A percentile compares a stretch with the other conserved stretches of the same genome.
These are phyloP conservation scores for Prunus mongolica DNA, from an alignment of 306 rosid species.

Conservation along the genomic window DNA sequence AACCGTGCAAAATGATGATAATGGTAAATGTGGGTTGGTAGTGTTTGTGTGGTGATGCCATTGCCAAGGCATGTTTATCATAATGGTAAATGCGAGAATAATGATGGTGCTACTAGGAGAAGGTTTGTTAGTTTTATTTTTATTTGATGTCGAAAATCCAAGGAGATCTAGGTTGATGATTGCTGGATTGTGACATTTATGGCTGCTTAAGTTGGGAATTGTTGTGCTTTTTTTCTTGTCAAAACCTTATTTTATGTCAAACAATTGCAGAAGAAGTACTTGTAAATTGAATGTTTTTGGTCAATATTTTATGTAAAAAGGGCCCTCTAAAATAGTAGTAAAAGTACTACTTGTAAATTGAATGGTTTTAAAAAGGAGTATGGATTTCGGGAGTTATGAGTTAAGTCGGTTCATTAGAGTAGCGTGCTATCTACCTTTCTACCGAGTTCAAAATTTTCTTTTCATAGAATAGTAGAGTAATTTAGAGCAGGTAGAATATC, in stretches of 20 bases:
- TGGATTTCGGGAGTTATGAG: too few species aligned
- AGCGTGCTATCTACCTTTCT: too few species aligned
- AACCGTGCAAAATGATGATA: background rate
- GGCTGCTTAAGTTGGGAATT: background rate
- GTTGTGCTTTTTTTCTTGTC: too few species aligned
- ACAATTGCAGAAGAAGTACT: background rate
- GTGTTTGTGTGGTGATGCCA: slow-evolving; percentile 6
- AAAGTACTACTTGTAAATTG: too few species aligned
- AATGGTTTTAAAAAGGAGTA: too few species aligned
- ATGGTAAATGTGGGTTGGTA: slow-evolving; percentile 6
- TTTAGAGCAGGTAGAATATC: too few species aligned
- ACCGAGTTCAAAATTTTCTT: too few species aligned
- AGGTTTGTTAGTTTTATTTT: background rate
- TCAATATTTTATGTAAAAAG: too few species aligned
- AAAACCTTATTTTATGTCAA: too few species aligned
- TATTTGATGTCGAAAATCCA: background rate
- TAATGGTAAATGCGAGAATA: slow-evolving; percentile 4
- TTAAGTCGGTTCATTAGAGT: too few species aligned
- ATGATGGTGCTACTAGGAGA: background rate
- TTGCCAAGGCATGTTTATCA: background rate
- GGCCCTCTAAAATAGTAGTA: too few species aligned
- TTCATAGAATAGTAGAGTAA: too few species aligned
- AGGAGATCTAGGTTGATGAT: background rate
- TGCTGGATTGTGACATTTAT: background rate
- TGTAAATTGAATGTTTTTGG: background rate